Percentiles rank a stretch among this genome's conserved stretches.
Conservation (phyloP, 1,284 basidiomycete species). For the Cutaneotrichosporon cyanovorans region DNA sequence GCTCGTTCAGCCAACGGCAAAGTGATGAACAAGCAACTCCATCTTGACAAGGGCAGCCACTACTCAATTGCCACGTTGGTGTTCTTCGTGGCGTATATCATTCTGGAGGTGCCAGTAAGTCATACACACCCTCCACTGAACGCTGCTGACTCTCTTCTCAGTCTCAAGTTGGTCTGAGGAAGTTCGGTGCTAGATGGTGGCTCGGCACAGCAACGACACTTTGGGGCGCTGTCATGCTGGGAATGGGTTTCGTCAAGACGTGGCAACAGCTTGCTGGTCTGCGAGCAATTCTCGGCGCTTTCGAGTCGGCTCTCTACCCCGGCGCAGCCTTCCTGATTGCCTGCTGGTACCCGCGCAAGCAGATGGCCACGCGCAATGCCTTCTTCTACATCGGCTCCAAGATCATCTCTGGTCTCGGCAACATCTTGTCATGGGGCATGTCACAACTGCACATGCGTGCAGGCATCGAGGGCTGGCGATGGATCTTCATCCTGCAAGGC, state of each 20-base stretch:
- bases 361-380: constrained; percentile 40
- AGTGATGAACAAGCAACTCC: constrained; percentile 24
- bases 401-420: constrained; percentile 15
- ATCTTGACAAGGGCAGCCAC: constrained; percentile 28
- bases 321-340: constrained; percentile 44
- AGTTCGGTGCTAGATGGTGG: constrained; percentile 15
- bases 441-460: constrained; percentile 4
- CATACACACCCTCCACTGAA: background rate
- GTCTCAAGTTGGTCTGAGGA: constrained; percentile 20
- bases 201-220: constrained; percentile 17
- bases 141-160: background rate
- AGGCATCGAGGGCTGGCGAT: constrained; percentile 6
- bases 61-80: constrained; percentile 22
- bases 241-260: constrained; percentile 33
- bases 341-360: constrained; percentile 47
- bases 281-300: constrained; percentile 40
- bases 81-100: constrained; percentile 31
- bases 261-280: constrained; percentile 23
- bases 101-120: constrained; percentile 30
- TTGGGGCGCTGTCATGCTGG: constrained; percentile 37
- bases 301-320: constrained; percentile 42
- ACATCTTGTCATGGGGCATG: constrained; percentile 10
- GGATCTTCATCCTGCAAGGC: constrained; percentile 14
- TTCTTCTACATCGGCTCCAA: constrained; percentile 44
- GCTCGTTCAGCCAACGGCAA: constrained; percentile 20